phyloP scores from a whole-genome alignment of 805 yeast species.

The Candida tammaniensis region DNA sequence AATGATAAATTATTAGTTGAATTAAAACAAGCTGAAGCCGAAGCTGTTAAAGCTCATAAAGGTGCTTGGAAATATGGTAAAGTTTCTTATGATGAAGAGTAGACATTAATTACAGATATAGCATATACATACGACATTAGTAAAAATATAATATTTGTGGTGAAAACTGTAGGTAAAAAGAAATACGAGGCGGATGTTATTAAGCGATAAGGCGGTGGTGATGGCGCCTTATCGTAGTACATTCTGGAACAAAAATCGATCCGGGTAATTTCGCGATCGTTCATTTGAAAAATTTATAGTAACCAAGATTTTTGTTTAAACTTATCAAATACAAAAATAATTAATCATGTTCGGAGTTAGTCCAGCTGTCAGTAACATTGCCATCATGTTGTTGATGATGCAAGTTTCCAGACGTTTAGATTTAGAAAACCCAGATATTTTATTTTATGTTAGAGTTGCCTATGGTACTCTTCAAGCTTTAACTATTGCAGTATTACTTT shows the following conservation, averaged over 20 bases:
- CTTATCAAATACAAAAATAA: too few species aligned
- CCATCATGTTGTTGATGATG: constrained; percentile 94
- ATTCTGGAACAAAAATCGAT: too few species aligned
- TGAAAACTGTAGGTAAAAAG: too few species aligned
- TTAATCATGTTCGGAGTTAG: constrained; percentile 9
- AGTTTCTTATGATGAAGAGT: constrained; percentile 56
- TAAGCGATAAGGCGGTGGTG: too few species aligned
- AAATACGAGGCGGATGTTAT: too few species aligned
- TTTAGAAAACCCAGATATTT: constrained; percentile 75
- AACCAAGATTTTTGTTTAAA: not conserved
- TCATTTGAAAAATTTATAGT: constrained; percentile 1
- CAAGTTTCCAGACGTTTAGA: constrained; percentile 87
- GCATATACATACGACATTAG: too few species aligned
- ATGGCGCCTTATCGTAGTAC: too few species aligned
- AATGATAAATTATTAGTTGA: constrained; percentile 33
- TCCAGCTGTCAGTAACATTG: constrained; percentile 83
- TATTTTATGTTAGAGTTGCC: constrained; percentile 71
- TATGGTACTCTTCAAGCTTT: constrained; percentile 66
- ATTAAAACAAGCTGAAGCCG: constrained; percentile 41
- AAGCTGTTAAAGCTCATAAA: constrained; percentile 47
- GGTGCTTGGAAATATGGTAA: constrained; percentile 83
- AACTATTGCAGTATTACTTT: constrained; percentile 65
- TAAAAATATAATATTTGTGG: too few species aligned
- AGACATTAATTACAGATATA: too few species aligned
- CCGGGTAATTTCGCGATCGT: too few species aligned